Conservation (phyloP, 805 yeast species). For the Pichia phayaonensis region DNA sequence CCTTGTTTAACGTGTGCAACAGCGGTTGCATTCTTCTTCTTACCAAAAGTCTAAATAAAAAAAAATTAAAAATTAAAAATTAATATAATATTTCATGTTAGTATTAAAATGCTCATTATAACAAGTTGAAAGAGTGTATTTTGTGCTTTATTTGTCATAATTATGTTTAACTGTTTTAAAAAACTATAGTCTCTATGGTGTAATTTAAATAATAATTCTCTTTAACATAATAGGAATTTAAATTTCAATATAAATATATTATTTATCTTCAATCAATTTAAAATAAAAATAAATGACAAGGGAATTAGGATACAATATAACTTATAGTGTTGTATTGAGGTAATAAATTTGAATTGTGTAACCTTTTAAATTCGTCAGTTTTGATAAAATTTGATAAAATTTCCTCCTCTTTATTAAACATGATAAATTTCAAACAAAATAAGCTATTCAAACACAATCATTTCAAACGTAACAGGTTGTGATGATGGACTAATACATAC, state of each 20-base stretch:
- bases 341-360: neutral
- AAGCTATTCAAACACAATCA: neutral
- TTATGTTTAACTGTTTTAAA: too few species aligned
- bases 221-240: too few species aligned
- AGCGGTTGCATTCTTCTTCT: conserved; percentile 99
- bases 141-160: neutral
- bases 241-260: too few species aligned
- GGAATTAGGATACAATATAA: too few species aligned
- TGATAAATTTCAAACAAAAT: neutral
- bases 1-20: conserved; percentile 99
- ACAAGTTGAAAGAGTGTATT: neutral
- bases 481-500: conserved; percentile 42
- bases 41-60: conserved; percentile 84
- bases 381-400: too few species aligned
- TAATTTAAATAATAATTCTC: too few species aligned
- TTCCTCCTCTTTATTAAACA: too few species aligned
- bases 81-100: conserved; percentile 12
- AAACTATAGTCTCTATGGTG: too few species aligned
- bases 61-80: neutral
- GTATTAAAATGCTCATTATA: conserved; percentile 8
- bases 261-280: too few species aligned
- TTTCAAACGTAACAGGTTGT: neutral
- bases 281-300: too few species aligned
- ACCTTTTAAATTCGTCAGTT: too few species aligned
- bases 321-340: too few species aligned